A percentile compares a stretch with the other conserved stretches of the same genome.
Conservation (phyloP, 2,329 filamentous ascomycete genomes). For the Cladophialophora yegresii region DNA sequence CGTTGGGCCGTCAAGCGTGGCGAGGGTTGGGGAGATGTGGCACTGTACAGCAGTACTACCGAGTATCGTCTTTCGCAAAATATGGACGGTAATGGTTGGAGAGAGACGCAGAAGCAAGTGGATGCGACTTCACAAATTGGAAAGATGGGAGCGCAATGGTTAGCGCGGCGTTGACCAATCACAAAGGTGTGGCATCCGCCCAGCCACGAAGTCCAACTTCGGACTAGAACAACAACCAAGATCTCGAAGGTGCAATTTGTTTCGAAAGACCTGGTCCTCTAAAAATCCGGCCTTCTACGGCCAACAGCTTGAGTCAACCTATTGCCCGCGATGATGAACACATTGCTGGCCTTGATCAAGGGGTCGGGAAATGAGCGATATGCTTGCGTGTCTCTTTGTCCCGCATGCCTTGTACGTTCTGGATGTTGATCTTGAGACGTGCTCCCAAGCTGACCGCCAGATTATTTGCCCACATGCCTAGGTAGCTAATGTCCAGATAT, state of each 20-base stretch:
- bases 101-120: not conserved
- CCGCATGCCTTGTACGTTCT: not conserved
- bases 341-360: not conserved
- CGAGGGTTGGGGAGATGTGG: constrained; percentile 8
- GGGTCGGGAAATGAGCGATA: not conserved
- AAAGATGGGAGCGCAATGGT: not conserved
- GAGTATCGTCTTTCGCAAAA: not conserved
- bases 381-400: not conserved
- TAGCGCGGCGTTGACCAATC: not conserved
- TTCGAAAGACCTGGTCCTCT: not conserved
- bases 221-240: not conserved
- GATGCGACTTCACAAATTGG: not conserved
- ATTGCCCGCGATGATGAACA: not conserved
- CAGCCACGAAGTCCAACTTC: not conserved
- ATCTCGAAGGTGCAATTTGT: not conserved
- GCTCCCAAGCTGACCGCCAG: not conserved
- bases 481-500: not conserved
- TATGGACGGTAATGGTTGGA: constrained; percentile 2
- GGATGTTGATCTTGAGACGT: not conserved
- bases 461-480: not conserved
- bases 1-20: constrained; percentile 3
- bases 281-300: too few species aligned
- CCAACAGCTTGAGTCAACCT: not conserved
- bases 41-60: constrained; percentile 6
- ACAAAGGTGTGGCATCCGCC: not conserved